phyloP scores from a whole-genome alignment of 2,329 filamentous ascomycete species.

The Penicillium sp. region DNA sequence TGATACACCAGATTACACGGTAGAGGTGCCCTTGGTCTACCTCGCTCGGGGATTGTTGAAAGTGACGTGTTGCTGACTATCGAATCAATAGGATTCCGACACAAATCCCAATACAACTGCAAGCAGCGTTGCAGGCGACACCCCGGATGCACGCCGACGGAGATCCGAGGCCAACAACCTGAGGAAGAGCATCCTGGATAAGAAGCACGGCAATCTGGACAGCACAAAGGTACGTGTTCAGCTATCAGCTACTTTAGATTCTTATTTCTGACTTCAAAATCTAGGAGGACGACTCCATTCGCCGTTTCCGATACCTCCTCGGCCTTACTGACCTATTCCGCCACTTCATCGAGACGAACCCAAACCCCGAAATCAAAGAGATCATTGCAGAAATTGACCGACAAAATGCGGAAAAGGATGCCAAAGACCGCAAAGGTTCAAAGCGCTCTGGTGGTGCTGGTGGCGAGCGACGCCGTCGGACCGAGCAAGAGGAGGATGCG shows the following conservation, averaged over 20 bases:
- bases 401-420: conserved; percentile 75
- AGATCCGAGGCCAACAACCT: conserved; percentile 86
- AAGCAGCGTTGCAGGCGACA: conserved; percentile 83
- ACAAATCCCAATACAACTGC: conserved; percentile 69
- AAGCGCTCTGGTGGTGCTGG: conserved; percentile 82
- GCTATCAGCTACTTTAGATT: background rate
- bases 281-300: conserved; percentile 91
- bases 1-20: conserved; percentile 65
- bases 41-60: background rate
- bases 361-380: conserved; percentile 89
- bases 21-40: conserved; percentile 30
- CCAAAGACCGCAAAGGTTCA: conserved; percentile 70
- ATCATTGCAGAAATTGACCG: conserved; percentile 94
- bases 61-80: conserved; percentile 1
- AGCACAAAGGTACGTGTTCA: conserved; percentile 75
- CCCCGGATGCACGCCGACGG: conserved; percentile 75
- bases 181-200: conserved; percentile 88
- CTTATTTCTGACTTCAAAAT: conserved; percentile 13
- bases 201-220: conserved; percentile 88
- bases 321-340: conserved; percentile 96
- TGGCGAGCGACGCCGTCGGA: conserved; percentile 77
- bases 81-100: conserved; percentile 57
- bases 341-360: conserved; percentile 98
- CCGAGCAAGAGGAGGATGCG: conserved; percentile 96
- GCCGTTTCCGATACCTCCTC: conserved; percentile 90